Conservation (phyloP, 768 basidiomycete genomes). For the Leccinum longicurvipes region DNA sequence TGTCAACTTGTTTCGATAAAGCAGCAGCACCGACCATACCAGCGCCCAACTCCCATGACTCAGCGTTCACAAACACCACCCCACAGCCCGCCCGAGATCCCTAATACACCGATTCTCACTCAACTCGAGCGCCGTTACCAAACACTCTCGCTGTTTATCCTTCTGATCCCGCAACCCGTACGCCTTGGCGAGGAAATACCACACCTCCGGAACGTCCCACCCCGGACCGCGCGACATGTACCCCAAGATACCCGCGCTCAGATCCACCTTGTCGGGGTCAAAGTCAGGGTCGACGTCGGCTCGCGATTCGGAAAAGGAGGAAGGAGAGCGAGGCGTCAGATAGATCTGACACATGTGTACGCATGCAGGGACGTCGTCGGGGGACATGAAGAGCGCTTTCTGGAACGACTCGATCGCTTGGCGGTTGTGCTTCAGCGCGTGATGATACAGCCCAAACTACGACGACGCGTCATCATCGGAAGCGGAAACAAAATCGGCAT, state of each 20-base stretch:
- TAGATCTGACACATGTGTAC: constrained; percentile 79
- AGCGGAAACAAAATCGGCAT: neutral
- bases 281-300: constrained; percentile 10
- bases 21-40: no score
- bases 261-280: constrained; percentile 56
- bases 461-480: neutral
- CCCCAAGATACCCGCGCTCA: constrained; percentile 78
- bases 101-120: constrained; percentile 63
- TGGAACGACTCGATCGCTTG: constrained; percentile 74
- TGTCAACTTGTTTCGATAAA: no score
- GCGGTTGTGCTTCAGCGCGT: constrained; percentile 52
- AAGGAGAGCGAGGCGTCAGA: constrained; percentile 39
- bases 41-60: neutral
- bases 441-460: constrained; percentile 74
- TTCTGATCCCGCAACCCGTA: constrained; percentile 71
- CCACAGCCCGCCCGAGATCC: constrained; percentile 59
- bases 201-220: constrained; percentile 93
- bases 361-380: constrained; percentile 72
- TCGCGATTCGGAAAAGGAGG: constrained; percentile 9
- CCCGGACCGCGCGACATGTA: constrained; percentile 75
- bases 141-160: constrained; percentile 70
- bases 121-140: constrained; percentile 63
- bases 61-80: constrained; percentile 59
- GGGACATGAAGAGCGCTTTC: constrained; percentile 86
- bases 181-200: constrained; percentile 87